Evolutionary conservation across 1,284 basidiomycete genomes (phyloP).

Genomic region (Singerocomus inundabilis): DNA sequence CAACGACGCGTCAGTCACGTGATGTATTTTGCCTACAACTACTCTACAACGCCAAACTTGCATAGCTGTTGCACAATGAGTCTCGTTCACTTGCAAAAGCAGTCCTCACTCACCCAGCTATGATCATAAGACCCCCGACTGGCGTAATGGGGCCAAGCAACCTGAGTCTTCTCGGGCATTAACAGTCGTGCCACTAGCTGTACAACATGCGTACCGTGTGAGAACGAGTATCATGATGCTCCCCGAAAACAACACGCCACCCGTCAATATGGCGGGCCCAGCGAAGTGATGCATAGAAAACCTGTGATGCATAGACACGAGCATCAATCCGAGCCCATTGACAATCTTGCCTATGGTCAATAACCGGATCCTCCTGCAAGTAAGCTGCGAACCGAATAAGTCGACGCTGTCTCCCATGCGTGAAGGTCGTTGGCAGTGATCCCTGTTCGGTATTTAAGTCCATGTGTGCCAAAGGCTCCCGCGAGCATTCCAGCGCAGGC

Average conservation of each 20-base stretch:
- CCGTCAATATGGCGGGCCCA: slow-evolving; percentile 65
- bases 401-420: slow-evolving; percentile 62
- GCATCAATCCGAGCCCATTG: slow-evolving; percentile 74
- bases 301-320: slow-evolving; percentile 69
- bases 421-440: slow-evolving; percentile 53
- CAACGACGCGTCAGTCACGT: slow-evolving; percentile 33
- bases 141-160: slow-evolving; percentile 76
- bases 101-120: slow-evolving; percentile 62
- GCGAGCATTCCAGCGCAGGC: slow-evolving; percentile 58
- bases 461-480: slow-evolving; percentile 73
- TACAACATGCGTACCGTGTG: slow-evolving; percentile 41
- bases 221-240: slow-evolving; percentile 66
- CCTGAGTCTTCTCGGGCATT: slow-evolving; percentile 44
- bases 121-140: slow-evolving; percentile 70
- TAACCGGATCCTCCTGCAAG: neutral
- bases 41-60: slow-evolving; percentile 49
- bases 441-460: slow-evolving; percentile 47
- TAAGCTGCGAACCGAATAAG: slow-evolving; percentile 55
- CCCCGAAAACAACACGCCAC: slow-evolving; percentile 68
- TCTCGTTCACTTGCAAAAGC: neutral
- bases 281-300: slow-evolving; percentile 65
- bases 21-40: slow-evolving; percentile 14
- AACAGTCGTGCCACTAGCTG: slow-evolving; percentile 2
- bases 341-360: slow-evolving; percentile 51
- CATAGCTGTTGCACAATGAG: slow-evolving; percentile 42